These are phyloP conservation scores for Paraleonurus japonicus DNA, from an alignment of 257 asterid species.

Conservation along the genomic window DNA sequence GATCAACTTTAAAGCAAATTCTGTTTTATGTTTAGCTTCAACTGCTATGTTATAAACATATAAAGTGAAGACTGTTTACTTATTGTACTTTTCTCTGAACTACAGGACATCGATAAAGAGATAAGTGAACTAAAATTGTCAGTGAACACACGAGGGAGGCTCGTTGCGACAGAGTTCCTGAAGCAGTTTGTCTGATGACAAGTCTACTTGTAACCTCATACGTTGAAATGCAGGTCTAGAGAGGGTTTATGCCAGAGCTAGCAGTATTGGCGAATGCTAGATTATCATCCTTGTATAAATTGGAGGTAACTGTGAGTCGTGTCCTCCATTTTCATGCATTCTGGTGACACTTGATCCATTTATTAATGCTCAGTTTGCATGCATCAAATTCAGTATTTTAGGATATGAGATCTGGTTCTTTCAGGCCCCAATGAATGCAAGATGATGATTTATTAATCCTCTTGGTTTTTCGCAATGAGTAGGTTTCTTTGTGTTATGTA, in stretches of 20 bases:
- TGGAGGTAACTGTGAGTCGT: constrained; percentile 1
- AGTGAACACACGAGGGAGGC: constrained; percentile 92
- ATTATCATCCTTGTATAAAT: constrained; percentile 10
- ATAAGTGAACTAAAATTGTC: constrained; percentile 88
- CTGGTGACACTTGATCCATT: neutral
- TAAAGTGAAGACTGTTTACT: neutral
- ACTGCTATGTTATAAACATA: neutral
- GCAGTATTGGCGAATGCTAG: neutral
- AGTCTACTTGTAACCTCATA: neutral
- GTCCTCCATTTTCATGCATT: neutral
- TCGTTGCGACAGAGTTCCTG: constrained; percentile 95
- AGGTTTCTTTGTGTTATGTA: too few relatives aligned
- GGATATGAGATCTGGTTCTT: neutral
- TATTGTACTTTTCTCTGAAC: neutral
- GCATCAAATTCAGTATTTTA: neutral
- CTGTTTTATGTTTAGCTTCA: neutral
- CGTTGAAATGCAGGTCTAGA: constrained; percentile 16
- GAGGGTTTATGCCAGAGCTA: neutral
- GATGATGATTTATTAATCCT: neutral
- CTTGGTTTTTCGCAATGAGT: too few relatives aligned
- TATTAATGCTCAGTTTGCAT: neutral
- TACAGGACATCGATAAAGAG: constrained; percentile 97
- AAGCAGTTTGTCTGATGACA: constrained; percentile 76
- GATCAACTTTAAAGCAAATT: neutral
- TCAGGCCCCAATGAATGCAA: neutral